Evolutionary conservation across 2,329 filamentous ascomycete genomes (phyloP).

Genomic region (Mollisiaceae sp.): DNA sequence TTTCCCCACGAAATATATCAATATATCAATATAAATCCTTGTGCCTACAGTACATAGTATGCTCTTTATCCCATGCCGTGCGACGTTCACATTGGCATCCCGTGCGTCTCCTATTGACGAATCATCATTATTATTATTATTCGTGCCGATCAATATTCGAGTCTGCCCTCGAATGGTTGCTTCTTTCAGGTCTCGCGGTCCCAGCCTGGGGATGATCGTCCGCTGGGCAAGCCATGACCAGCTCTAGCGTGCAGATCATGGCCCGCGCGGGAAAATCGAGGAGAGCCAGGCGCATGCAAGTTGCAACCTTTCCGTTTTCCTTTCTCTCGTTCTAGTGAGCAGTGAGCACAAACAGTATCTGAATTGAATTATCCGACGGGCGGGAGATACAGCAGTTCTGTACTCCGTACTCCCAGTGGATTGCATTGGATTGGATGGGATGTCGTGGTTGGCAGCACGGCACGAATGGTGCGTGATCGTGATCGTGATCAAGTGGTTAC

Average conservation of each 20-base stretch:
- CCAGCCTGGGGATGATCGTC: slow-evolving; percentile 1
- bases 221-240: not conserved
- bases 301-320: not conserved
- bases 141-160: not conserved
- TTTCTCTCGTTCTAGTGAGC: not conserved
- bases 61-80: not conserved
- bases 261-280: not conserved
- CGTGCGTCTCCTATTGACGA: too few relatives aligned
- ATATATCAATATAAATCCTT: not conserved
- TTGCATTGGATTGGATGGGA: not conserved
- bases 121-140: too few relatives aligned
- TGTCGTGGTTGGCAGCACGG: not conserved
- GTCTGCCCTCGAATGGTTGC: not conserved
- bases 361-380: not conserved
- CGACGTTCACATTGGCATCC: not conserved
- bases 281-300: too few relatives aligned
- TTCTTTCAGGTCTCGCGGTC: not conserved
- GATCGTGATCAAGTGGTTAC: not conserved
- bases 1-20: not conserved
- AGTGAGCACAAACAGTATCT: too few relatives aligned
- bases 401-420: not conserved
- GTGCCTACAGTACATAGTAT: too few relatives aligned
- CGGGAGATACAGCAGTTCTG: not conserved
- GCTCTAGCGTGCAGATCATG: not conserved
- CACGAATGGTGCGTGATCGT: not conserved